phyloP scores from a whole-genome alignment of 1,284 basidiomycete genomes.

The Inonotus hispidus region DNA sequence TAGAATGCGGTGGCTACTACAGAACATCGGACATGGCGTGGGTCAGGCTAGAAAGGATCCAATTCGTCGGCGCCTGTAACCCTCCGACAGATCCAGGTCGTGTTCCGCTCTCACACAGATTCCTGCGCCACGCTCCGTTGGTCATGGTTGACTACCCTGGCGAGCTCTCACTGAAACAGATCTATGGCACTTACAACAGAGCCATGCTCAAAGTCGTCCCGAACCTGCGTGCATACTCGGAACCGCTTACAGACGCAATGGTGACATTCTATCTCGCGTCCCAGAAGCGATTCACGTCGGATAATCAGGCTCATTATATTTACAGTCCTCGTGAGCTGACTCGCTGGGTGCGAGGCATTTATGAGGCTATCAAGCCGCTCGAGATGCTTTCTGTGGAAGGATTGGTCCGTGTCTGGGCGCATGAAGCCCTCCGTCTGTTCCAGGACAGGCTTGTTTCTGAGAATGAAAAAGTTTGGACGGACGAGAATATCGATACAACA shows the following conservation, averaged over 20 bases:
- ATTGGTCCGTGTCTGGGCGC: constrained; percentile 95
- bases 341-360: constrained; percentile 96
- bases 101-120: constrained; percentile 95
- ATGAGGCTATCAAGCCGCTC: constrained; percentile 91
- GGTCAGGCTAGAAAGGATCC: constrained; percentile 97
- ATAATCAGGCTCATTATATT: constrained; percentile 96
- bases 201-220: constrained; percentile 95
- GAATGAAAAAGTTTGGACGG: constrained; percentile 92
- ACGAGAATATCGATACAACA: constrained; percentile 83
- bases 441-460: constrained; percentile 94
- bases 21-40: constrained; percentile 92
- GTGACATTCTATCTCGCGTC: constrained; percentile 93
- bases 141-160: constrained; percentile 99
- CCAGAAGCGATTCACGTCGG: constrained; percentile 92
- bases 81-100: constrained; percentile 99
- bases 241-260: constrained; percentile 97
- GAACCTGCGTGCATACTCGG: constrained; percentile 87
- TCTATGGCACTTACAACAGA: constrained; percentile 98
- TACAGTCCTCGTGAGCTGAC: constrained; percentile 99
- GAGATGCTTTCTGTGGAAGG: constrained; percentile 92
- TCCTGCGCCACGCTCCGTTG: constrained; percentile 97
- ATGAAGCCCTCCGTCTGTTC: constrained; percentile 96
- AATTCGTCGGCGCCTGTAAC: constrained; percentile 99
- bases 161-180: constrained; percentile 94
- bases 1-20: constrained; percentile 96